These are phyloP conservation scores for Atkinsonella hypoxylon DNA, from an alignment of 2,329 filamentous ascomycete species.

Conservation along the genomic window DNA sequence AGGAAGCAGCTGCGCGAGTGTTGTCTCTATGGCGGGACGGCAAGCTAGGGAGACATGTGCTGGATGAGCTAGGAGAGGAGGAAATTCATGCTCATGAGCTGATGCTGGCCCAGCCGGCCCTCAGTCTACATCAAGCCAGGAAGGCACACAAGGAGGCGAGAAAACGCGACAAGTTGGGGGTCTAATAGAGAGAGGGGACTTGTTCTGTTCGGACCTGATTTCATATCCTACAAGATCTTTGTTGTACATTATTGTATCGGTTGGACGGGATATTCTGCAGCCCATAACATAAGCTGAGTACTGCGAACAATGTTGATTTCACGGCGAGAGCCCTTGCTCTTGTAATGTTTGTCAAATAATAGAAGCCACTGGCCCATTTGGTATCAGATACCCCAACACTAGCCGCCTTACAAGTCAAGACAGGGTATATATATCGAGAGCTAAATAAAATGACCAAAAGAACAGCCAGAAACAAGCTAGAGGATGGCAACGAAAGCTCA, in stretches of 20 bases:
- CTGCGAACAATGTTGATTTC: background rate
- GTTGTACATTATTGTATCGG: background rate
- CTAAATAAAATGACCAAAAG: too few relatives aligned
- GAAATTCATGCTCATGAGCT: slow-evolving; percentile 38
- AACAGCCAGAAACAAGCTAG: too few relatives aligned
- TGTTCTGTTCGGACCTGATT: background rate
- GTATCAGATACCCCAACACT: too few relatives aligned
- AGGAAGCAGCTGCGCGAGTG: slow-evolving; percentile 66
- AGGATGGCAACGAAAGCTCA: too few relatives aligned
- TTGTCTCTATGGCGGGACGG: slow-evolving; percentile 75
- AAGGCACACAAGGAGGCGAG: slow-evolving; percentile 52
- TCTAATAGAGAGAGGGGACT: background rate
- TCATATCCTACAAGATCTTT: background rate
- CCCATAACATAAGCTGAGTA: background rate
- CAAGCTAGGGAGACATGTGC: slow-evolving; percentile 59
- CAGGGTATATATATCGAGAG: too few relatives aligned
- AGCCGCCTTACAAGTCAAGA: too few relatives aligned
- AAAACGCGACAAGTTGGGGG: slow-evolving; percentile 27
- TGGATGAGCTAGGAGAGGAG: slow-evolving; percentile 62
- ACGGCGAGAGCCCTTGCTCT: background rate
- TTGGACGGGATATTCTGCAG: background rate
- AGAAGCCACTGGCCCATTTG: too few relatives aligned
- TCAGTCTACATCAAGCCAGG: slow-evolving; percentile 57
- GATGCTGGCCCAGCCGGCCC: slow-evolving; percentile 31
- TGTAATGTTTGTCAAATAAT: too few relatives aligned